Base-by-base conservation (phyloP, 23 red algal genomes). In the Gracilaria caudata region DNA sequence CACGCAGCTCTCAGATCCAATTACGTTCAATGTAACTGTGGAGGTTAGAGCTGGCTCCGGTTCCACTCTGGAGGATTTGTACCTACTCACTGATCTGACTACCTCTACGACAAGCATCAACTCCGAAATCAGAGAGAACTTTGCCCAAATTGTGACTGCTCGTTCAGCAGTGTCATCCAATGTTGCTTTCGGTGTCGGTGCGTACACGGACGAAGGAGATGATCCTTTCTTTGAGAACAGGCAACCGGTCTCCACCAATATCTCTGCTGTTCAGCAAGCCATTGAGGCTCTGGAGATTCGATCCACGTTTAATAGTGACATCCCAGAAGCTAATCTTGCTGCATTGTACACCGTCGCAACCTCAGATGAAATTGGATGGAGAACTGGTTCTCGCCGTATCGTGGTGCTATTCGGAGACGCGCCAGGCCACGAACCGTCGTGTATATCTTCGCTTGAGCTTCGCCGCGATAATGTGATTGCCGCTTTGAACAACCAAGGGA, bases 271-370 rank as follows among this genome's bases (percentile, higher is more conserved):
- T 38, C 33, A 40, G 7, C 33, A 17, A 14, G 86, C 86, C 16
- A 89, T 89, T 49, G 56, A 49, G 33, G n/a, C 17, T 5, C 46
- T 79, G 6, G 10, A 33, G 13, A 68, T 55, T 3, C 40, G 12
- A 25, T 44, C 53, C 8, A 46, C 51, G 3, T 9, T 13, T 49
- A 49, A 49, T 34, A 21, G 46, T 28, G 86, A 89, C 32, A 16
- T 14, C 35, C 73, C 73, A 4, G 86, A 90, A 68, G 86, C 86
- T 19, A 90, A 90, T 56, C 58, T 90, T 2, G 73, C 73, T 44
- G 86, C 86, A 34, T 54, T 90, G 54, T 68, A 80, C 74, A 68
- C 68, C 12, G 75, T 90, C 10, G 86, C 86, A 26, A 90, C 86
- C 3, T 26, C 30, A 11, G 37, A 47, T 4, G 37, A 24, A 17